phyloP scores from a whole-genome alignment of 495 filamentous ascomycete genomes.

The Penicillium crystallinum region DNA sequence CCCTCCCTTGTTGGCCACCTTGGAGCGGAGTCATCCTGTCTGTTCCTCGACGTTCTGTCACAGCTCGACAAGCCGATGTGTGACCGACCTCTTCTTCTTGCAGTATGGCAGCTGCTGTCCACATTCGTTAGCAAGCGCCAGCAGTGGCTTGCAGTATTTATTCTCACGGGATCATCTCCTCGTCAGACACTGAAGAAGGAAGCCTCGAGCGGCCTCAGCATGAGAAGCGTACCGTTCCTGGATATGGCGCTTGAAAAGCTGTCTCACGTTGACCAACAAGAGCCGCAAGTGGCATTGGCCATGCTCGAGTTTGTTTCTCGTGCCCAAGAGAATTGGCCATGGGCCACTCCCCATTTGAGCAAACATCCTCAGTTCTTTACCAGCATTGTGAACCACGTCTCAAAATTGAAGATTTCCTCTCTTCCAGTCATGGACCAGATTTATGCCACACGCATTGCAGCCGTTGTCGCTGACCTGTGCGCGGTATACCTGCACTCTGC shows the following conservation, averaged over 20 bases:
- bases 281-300: constrained; percentile 57
- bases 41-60: constrained; percentile 74
- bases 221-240: constrained; percentile 60
- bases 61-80: constrained; percentile 72
- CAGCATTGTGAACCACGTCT: constrained; percentile 63
- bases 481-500: constrained; percentile 85
- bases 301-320: constrained; percentile 81
- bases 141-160: constrained; percentile 89
- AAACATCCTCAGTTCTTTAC: constrained; percentile 68
- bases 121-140: constrained; percentile 86
- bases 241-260: constrained; percentile 69
- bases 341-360: constrained; percentile 73
- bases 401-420: constrained; percentile 50
- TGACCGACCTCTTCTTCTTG: constrained; percentile 52
- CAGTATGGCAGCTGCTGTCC: constrained; percentile 81
- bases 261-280: constrained; percentile 57
- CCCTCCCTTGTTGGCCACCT: constrained; percentile 87
- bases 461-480: constrained; percentile 78
- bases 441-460: constrained; percentile 65
- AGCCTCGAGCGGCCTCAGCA: constrained; percentile 31
- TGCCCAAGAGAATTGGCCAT: constrained; percentile 88
- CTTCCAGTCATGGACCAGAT: constrained; percentile 39
- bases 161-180: constrained; percentile 83
- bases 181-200: constrained; percentile 60
- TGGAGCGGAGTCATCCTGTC: constrained; percentile 70